These are phyloP conservation scores for Porodaedalea pini DNA, from an alignment of 1,284 basidiomycete genomes.

Conservation along the genomic window DNA sequence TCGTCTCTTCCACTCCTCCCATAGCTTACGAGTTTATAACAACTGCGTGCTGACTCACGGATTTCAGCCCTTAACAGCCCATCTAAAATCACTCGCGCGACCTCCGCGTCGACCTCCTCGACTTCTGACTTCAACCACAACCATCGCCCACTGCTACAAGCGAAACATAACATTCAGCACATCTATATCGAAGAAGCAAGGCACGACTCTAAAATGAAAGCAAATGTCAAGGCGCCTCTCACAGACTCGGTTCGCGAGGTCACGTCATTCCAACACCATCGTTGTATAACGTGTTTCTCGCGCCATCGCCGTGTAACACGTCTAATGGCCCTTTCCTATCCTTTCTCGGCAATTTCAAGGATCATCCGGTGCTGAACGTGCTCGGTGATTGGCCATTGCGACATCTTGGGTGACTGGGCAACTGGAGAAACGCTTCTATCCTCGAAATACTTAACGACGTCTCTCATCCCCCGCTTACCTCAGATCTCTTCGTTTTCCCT, in stretches of 20 bases:
- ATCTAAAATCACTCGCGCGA: too few relatives aligned
- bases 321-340: neutral
- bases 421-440: too few relatives aligned
- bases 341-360: neutral
- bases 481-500: neutral
- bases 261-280: slow-evolving; percentile 7
- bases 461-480: neutral
- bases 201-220: too few relatives aligned
- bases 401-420: neutral
- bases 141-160: neutral
- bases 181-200: too few relatives aligned
- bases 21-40: neutral
- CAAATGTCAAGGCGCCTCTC: neutral
- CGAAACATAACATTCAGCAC: too few relatives aligned
- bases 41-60: too few relatives aligned
- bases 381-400: neutral
- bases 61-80: too few relatives aligned
- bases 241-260: neutral
- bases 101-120: too few relatives aligned
- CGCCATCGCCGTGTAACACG: neutral
- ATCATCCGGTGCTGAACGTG: neutral
- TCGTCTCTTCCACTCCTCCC: neutral
- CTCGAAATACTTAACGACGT: too few relatives aligned
- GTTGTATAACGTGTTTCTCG: neutral
- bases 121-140: too few relatives aligned